phyloP scores from a whole-genome alignment of 2,329 filamentous ascomycete species.

The Ophiostoma montium region DNA sequence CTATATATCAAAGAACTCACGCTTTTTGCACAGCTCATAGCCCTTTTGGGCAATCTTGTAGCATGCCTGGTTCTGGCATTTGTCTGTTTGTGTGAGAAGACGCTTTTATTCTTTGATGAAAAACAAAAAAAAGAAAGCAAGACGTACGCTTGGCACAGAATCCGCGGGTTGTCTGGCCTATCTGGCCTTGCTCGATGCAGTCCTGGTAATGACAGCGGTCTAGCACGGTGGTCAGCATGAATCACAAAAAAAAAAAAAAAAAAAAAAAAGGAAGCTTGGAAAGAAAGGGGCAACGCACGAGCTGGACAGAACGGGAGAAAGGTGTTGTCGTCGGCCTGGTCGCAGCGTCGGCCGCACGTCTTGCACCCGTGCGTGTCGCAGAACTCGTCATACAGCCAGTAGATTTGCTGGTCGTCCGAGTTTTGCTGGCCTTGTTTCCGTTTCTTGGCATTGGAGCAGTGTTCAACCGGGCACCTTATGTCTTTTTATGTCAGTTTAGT shows the following conservation, averaged over 20 bases:
- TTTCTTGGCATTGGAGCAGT: not conserved
- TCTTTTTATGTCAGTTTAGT: not conserved
- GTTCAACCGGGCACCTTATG: not conserved
- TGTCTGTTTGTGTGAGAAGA: not conserved
- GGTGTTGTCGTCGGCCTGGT: not conserved
- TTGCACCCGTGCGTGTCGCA: not conserved
- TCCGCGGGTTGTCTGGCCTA: not conserved
- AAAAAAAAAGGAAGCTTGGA: not conserved
- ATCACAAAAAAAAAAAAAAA: not conserved
- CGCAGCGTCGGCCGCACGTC: not conserved
- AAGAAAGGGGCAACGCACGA: not conserved
- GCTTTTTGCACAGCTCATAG: slow-evolving; percentile 9
- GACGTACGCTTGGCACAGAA: not conserved
- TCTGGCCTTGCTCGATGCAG: not conserved
- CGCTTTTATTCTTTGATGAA: no score
- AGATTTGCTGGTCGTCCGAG: not conserved
- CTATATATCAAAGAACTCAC: no score
- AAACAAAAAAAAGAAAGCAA: not conserved
- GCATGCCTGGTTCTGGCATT: slow-evolving; percentile 1
- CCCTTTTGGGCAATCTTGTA: not conserved
- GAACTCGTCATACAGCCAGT: not conserved
- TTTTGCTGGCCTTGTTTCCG: not conserved
- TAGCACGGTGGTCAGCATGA: not conserved
- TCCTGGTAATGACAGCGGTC: not conserved
- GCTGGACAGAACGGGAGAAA: not conserved